Evolutionary conservation across 2,329 filamentous ascomycete species (phyloP).

Genomic region (Coniosporium uncinatum): DNA sequence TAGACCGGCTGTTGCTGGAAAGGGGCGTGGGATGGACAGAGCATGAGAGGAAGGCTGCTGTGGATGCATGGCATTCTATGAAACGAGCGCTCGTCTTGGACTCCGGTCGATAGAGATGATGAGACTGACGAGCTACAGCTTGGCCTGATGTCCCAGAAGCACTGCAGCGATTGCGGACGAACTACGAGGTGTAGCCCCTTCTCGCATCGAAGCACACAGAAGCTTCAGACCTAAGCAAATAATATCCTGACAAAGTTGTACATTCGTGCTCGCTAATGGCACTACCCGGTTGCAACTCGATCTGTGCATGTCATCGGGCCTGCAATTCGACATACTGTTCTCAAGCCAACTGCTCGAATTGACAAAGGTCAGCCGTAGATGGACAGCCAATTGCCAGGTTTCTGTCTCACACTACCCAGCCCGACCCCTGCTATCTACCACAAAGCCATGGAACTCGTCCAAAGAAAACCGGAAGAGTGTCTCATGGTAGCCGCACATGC

Average conservation of each 20-base stretch:
- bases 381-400: background rate
- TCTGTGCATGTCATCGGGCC: slow-evolving; percentile 37
- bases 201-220: no score
- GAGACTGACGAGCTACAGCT: slow-evolving; percentile 15
- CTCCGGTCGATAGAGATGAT: no score
- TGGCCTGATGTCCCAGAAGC: slow-evolving; percentile 45
- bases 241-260: no score
- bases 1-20: slow-evolving; percentile 29
- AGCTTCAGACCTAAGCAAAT: no score
- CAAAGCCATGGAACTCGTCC: slow-evolving; percentile 37
- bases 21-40: slow-evolving; percentile 7
- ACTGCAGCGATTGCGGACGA: slow-evolving; percentile 26
- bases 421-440: slow-evolving; percentile 39
- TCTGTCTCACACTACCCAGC: slow-evolving; percentile 32
- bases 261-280: slow-evolving; percentile 49
- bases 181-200: background rate
- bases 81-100: slow-evolving; percentile 48
- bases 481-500: slow-evolving; percentile 49
- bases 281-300: slow-evolving; percentile 50
- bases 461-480: slow-evolving; percentile 37
- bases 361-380: slow-evolving; percentile 2
- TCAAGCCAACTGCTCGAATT: slow-evolving; percentile 44
- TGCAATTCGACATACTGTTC: slow-evolving; percentile 46
- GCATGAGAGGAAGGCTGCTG: slow-evolving; percentile 12
- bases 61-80: slow-evolving; percentile 17